A percentile compares a stretch with the other conserved stretches of the same genome.
Conservation (phyloP, 495 filamentous ascomycete species). For the Penicillium crystallinum region DNA sequence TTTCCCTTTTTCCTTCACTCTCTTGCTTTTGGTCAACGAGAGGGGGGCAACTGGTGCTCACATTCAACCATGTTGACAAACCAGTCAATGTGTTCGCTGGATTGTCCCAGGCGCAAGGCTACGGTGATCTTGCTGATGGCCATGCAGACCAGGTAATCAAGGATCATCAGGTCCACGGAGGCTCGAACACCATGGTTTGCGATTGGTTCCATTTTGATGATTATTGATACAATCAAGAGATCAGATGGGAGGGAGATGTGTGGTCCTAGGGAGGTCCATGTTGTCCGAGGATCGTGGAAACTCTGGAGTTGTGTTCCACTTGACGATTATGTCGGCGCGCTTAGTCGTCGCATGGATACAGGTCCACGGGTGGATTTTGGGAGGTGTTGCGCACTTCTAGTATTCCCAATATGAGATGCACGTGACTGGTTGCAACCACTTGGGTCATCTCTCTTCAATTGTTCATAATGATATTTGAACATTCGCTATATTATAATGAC, state of each 20-base stretch:
- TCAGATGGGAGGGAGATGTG: background rate
- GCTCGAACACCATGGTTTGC: slow-evolving; percentile 21
- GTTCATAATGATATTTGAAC: no score
- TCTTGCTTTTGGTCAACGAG: no score
- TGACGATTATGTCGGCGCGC: background rate
- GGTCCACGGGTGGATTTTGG: no score
- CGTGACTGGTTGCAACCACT: no score
- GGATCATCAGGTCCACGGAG: slow-evolving; percentile 48
- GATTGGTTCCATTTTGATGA: slow-evolving; percentile 7
- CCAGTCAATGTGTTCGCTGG: slow-evolving; percentile 19
- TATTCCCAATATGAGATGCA: no score
- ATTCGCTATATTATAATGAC: no score
- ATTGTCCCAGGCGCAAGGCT: background rate
- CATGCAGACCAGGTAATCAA: slow-evolving; percentile 50
- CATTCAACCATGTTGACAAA: slow-evolving; percentile 16
- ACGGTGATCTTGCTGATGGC: slow-evolving; percentile 31
- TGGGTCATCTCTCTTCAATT: no score
- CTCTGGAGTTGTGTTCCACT: background rate
- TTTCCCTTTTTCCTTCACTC: no score
- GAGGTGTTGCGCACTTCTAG: no score
- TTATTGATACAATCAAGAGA: no score
- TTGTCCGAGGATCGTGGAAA: background rate
- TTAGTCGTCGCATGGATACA: no score
- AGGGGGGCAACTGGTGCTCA: slow-evolving; percentile 7
- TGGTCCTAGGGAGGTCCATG: background rate